Conservation (phyloP, 495 filamentous ascomycete genomes). For the Oleoguttula mirabilis region DNA sequence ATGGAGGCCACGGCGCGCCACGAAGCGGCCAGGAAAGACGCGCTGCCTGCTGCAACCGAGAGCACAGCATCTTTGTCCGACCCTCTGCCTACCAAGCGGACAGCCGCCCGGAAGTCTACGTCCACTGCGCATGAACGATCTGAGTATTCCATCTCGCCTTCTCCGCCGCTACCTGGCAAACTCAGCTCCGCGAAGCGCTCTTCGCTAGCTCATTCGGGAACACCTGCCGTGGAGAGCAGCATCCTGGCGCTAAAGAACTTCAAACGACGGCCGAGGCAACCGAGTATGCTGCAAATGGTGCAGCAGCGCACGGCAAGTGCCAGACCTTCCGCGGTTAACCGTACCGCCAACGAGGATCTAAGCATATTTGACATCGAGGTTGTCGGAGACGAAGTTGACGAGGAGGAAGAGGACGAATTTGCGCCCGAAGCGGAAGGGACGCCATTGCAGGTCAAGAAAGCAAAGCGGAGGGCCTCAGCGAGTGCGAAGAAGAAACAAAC, state of each 20-base stretch:
- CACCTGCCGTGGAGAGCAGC: conserved; percentile 45
- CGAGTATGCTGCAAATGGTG: conserved; percentile 55
- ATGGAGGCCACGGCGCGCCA: conserved; percentile 15
- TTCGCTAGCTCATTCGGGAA: conserved; percentile 18
- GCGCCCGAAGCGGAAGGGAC: conserved; percentile 20
- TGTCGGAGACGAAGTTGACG: conserved; percentile 13
- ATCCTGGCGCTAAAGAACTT: conserved; percentile 44
- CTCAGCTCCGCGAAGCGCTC: conserved; percentile 3
- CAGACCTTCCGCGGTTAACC: conserved; percentile 6
- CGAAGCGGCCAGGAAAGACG: neutral
- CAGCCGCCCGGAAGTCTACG: neutral
- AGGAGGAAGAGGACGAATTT: conserved; percentile 32
- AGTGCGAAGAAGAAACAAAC: conserved; percentile 2
- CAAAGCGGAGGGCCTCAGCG: conserved; percentile 1
- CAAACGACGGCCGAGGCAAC: conserved; percentile 51
- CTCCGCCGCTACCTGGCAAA: conserved; percentile 13
- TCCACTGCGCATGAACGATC: conserved; percentile 3
- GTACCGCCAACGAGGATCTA: conserved; percentile 1
- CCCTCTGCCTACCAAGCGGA: neutral
- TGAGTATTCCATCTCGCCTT: conserved; percentile 9
- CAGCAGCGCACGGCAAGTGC: conserved; percentile 29
- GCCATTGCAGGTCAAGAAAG: conserved; percentile 3
- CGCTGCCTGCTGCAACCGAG: neutral
- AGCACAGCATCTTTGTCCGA: conserved; percentile 2
- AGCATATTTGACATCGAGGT: conserved; percentile 12